Evolutionary conservation across 2,329 filamentous ascomycete species (phyloP).

Genomic region (Parastagonospora avenae): DNA sequence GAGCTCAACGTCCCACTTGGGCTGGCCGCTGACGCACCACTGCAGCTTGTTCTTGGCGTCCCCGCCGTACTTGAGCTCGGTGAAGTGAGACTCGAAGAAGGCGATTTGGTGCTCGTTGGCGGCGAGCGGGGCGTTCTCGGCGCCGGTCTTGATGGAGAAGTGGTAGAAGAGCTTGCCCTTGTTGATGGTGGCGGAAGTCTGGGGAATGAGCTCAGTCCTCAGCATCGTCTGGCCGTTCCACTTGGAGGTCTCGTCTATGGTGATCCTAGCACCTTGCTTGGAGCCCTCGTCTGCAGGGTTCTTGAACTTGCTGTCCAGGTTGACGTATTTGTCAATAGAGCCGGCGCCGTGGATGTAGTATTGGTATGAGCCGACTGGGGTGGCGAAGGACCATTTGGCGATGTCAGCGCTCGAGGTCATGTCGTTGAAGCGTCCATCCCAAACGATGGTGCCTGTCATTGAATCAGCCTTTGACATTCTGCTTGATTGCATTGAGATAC

Average conservation of each 20-base stretch:
- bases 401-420: slow-evolving; percentile 61
- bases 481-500: not conserved
- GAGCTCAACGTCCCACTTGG: slow-evolving; percentile 67
- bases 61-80: slow-evolving; percentile 70
- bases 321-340: slow-evolving; percentile 64
- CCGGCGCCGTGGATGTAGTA: slow-evolving; percentile 75
- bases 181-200: slow-evolving; percentile 69
- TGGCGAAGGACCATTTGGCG: slow-evolving; percentile 67
- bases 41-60: slow-evolving; percentile 60
- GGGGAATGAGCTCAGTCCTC: slow-evolving; percentile 74
- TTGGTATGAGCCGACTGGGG: slow-evolving; percentile 72
- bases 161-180: slow-evolving; percentile 72
- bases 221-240: slow-evolving; percentile 76
- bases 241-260: slow-evolving; percentile 66
- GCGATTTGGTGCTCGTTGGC: slow-evolving; percentile 70
- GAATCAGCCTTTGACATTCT: not conserved
- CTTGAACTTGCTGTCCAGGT: slow-evolving; percentile 64
- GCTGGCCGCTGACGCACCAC: slow-evolving; percentile 66
- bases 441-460: slow-evolving; percentile 55
- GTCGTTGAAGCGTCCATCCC: slow-evolving; percentile 71
- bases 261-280: slow-evolving; percentile 70
- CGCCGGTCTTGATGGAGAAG: slow-evolving; percentile 67
- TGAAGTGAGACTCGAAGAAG: slow-evolving; percentile 74
- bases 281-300: slow-evolving; percentile 68
- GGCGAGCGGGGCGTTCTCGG: slow-evolving; percentile 64